Conservation (phyloP, 2,329 filamentous ascomycete genomes). For the Xylariaceae sp. region DNA sequence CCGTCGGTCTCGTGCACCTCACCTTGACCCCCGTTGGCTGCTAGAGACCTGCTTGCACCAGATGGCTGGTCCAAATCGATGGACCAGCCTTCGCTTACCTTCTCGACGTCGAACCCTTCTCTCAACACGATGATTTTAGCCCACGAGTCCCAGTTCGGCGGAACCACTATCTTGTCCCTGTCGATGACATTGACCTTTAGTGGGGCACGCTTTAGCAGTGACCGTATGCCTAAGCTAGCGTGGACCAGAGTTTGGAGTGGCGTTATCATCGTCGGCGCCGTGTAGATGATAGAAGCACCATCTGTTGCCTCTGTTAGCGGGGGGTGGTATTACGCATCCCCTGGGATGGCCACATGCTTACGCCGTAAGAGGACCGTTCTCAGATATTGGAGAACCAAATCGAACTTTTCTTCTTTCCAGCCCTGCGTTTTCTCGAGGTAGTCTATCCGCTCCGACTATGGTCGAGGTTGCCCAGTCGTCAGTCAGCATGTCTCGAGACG, state of each 20-base stretch:
- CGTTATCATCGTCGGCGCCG: constrained; percentile 68
- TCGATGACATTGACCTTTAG: constrained; percentile 90
- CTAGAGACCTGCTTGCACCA: constrained; percentile 31
- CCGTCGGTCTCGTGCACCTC: constrained; percentile 24
- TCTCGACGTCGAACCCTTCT: constrained; percentile 88
- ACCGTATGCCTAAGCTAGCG: constrained; percentile 80
- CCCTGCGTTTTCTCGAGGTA: constrained; percentile 79
- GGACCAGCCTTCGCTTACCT: constrained; percentile 77
- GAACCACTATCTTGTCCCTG: constrained; percentile 88
- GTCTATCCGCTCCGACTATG: constrained; percentile 80
- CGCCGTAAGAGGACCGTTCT: constrained; percentile 83
- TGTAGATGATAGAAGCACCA: constrained; percentile 80
- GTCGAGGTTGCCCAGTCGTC: too few relatives aligned
- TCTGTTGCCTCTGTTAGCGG: constrained; percentile 42
- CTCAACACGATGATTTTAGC: constrained; percentile 90
- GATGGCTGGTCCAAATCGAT: constrained; percentile 65
- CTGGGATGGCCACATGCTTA: constrained; percentile 37
- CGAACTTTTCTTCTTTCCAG: constrained; percentile 96
- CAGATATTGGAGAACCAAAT: constrained; percentile 89
- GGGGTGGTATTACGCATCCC: neutral
- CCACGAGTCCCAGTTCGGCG: constrained; percentile 98
- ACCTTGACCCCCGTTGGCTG: constrained; percentile 22
- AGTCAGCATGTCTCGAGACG: constrained; percentile 15
- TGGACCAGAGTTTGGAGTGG: constrained; percentile 76
- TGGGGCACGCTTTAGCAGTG: constrained; percentile 69